Evolutionary conservation across 2,329 filamentous ascomycete genomes (phyloP).

Genomic region (Phaeosphaeria sp.): DNA sequence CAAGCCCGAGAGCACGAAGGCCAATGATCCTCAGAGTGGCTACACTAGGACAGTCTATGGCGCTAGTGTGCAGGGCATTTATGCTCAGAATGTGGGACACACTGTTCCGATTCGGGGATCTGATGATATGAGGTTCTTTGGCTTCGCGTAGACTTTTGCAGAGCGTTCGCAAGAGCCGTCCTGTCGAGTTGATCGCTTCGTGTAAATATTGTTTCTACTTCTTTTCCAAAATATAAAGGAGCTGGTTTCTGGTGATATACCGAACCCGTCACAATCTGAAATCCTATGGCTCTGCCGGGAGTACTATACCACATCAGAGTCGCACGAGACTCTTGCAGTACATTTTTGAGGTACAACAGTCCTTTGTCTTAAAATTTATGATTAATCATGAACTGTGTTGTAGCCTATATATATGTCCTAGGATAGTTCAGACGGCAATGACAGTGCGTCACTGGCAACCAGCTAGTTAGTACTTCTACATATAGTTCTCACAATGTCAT

Average conservation of each 20-base stretch:
- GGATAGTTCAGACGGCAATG: too few relatives aligned
- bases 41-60: conserved; percentile 44
- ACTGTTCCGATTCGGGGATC: conserved; percentile 42
- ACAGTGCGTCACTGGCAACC: too few relatives aligned
- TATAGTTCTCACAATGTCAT: background rate
- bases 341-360: too few relatives aligned
- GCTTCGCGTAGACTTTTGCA: conserved; percentile 24
- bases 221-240: background rate
- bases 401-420: background rate
- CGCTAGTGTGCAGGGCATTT: conserved; percentile 44
- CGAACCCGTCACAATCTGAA: too few relatives aligned
- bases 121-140: conserved; percentile 46
- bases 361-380: too few relatives aligned
- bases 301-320: too few relatives aligned
- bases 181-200: background rate
- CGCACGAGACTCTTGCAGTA: too few relatives aligned
- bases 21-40: conserved; percentile 37
- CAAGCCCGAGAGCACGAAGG: conserved; percentile 37
- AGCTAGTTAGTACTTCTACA: too few relatives aligned
- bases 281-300: too few relatives aligned
- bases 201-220: background rate
- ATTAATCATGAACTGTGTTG: too few relatives aligned
- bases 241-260: too few relatives aligned
- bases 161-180: background rate
- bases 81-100: conserved; percentile 44